These are phyloP conservation scores for Lepidium africanum DNA, from an alignment of 345 rosid genomes.

Conservation along the genomic window DNA sequence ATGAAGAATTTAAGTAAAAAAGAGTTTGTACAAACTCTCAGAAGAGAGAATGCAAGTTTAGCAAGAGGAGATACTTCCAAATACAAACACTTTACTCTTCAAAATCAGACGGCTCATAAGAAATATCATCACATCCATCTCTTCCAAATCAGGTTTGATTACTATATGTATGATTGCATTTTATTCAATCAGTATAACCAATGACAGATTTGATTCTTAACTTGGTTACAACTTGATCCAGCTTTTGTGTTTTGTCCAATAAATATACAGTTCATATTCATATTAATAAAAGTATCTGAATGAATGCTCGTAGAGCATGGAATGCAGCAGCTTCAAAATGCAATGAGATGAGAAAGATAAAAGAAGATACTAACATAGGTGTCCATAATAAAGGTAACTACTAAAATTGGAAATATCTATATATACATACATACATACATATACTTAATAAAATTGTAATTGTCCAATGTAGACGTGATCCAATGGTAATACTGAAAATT, in stretches of 20 bases:
- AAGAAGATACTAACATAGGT: constrained; percentile 39
- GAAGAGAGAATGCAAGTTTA: constrained; percentile 84
- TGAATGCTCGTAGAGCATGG: constrained; percentile 49
- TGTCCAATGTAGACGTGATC: no score
- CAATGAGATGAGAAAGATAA: constrained; percentile 60
- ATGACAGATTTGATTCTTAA: no score
- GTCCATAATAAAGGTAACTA: constrained; percentile 37
- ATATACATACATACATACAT: no score
- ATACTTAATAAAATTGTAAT: no score
- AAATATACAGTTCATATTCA: no score
- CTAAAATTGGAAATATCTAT: no score
- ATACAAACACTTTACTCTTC: constrained; percentile 64
- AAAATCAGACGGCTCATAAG: constrained; percentile 28
- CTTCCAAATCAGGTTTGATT: neutral
- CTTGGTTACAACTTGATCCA: no score
- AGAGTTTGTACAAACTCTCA: constrained; percentile 72
- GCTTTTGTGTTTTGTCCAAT: no score
- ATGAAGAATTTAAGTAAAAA: constrained; percentile 61
- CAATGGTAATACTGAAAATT: no score
- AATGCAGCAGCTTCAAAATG: constrained; percentile 71
- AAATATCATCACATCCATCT: neutral
- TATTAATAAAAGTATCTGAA: no score
- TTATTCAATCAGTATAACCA: no score
- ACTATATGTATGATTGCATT: neutral
- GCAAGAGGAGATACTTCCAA: constrained; percentile 76